Evolutionary conservation across 1,284 basidiomycete species (phyloP).

Genomic region (Uromyces viciae-fabae): DNA sequence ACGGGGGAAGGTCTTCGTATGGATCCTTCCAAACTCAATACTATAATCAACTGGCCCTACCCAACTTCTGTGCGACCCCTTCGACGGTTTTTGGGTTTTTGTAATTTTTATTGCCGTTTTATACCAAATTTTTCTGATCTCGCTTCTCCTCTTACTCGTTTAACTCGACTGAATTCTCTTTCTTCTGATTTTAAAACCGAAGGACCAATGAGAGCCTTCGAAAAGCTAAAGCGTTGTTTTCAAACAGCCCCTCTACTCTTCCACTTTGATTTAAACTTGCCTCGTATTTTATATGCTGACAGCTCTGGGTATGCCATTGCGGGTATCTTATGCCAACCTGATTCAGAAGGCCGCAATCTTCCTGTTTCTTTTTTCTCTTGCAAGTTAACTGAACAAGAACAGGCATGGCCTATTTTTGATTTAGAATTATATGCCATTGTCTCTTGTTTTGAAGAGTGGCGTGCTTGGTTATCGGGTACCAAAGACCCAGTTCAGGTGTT

Average conservation of each 20-base stretch:
- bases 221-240: background rate
- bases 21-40: no score
- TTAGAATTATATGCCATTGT: slow-evolving; percentile 19
- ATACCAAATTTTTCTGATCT: background rate
- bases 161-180: background rate
- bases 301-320: slow-evolving; percentile 46
- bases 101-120: background rate
- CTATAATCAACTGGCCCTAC: background rate
- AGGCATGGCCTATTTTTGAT: slow-evolving; percentile 27
- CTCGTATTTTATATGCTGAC: slow-evolving; percentile 49
- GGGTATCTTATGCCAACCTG: slow-evolving; percentile 44
- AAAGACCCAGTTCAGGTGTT: background rate
- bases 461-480: background rate
- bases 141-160: background rate
- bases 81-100: background rate
- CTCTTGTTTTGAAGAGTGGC: background rate
- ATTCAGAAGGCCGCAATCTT: slow-evolving; percentile 6
- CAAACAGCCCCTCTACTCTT: background rate
- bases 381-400: slow-evolving; percentile 11
- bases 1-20: no score
- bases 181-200: background rate
- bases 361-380: slow-evolving; percentile 35
- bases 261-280: slow-evolving; percentile 28
- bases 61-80: background rate
- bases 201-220: background rate